phyloP scores from a whole-genome alignment of 495 filamentous ascomycete genomes.

The Chaetomium tenue region DNA sequence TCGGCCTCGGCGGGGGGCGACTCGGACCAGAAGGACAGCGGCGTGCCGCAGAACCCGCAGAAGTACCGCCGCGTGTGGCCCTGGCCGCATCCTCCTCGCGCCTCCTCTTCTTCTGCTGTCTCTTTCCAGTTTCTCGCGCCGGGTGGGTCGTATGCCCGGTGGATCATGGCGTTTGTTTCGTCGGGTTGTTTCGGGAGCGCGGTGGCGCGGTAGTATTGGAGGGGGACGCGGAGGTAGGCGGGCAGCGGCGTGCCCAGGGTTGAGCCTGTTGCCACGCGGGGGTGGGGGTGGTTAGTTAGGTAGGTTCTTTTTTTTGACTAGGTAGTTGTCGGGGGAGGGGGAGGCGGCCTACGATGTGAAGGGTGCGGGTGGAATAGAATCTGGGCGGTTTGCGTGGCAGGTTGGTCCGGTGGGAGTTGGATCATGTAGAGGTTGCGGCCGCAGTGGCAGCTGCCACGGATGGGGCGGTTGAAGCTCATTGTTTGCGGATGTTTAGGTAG shows the following conservation, averaged over 20 bases:
- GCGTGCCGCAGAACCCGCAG: constrained; percentile 87
- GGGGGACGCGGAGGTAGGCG: constrained; percentile 76
- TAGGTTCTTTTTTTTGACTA: background rate
- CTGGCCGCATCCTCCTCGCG: constrained; percentile 1
- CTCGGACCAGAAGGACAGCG: constrained; percentile 77
- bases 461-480: constrained; percentile 51
- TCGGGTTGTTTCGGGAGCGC: constrained; percentile 73
- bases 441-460: constrained; percentile 78
- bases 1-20: constrained; percentile 63
- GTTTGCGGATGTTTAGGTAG: constrained; percentile 6
- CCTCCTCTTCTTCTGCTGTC: too few species aligned
- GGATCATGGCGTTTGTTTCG: constrained; percentile 71
- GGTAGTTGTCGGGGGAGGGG: background rate
- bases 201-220: constrained; percentile 68
- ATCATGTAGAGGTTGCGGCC: constrained; percentile 81
- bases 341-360: constrained; percentile 57
- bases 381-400: constrained; percentile 46
- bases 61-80: constrained; percentile 63
- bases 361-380: constrained; percentile 68
- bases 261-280: constrained; percentile 49
- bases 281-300: constrained; percentile 6
- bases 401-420: constrained; percentile 57
- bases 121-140: too few species aligned
- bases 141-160: constrained; percentile 62
- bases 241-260: constrained; percentile 67